Evolutionary conservation across 2,329 filamentous ascomycete genomes (phyloP).

Genomic region (Neophaeococcomyces mojaviensis): DNA sequence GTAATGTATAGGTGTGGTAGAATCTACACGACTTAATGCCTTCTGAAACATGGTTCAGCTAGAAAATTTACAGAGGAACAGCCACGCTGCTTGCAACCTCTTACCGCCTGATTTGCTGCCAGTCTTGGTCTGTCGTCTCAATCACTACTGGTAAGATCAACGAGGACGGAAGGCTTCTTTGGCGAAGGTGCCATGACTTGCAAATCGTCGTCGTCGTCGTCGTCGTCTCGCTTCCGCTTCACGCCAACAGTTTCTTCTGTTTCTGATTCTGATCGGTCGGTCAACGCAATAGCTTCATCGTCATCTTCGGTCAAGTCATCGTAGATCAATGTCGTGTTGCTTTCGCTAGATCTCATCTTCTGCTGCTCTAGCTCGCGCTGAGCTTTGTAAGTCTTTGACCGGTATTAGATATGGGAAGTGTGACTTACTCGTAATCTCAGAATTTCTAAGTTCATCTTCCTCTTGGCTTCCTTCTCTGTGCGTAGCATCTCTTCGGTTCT

Average conservation of each 20-base stretch:
- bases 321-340: neutral
- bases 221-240: neutral
- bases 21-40: too few species aligned
- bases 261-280: neutral
- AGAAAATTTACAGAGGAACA: too few species aligned
- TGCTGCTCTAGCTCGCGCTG: neutral
- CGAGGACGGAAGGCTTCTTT: slow-evolving; percentile 1
- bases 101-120: too few species aligned
- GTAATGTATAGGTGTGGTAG: too few species aligned
- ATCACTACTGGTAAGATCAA: slow-evolving; percentile 12
- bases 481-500: slow-evolving; percentile 4
- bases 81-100: neutral
- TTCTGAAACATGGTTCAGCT: too few species aligned
- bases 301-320: neutral
- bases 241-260: too few species aligned
- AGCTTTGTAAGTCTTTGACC: too few species aligned
- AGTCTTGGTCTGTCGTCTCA: too few species aligned
- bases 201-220: slow-evolving; percentile 10
- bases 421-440: neutral
- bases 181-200: slow-evolving; percentile 3
- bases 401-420: neutral
- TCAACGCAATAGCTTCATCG: too few species aligned
- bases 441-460: neutral
- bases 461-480: neutral
- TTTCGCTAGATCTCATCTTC: neutral